Evolutionary conservation across 2,329 filamentous ascomycete species (phyloP), one percentile per base, ranked within the genome.

Genomic region (Calonectria pauciramosa): DNA sequence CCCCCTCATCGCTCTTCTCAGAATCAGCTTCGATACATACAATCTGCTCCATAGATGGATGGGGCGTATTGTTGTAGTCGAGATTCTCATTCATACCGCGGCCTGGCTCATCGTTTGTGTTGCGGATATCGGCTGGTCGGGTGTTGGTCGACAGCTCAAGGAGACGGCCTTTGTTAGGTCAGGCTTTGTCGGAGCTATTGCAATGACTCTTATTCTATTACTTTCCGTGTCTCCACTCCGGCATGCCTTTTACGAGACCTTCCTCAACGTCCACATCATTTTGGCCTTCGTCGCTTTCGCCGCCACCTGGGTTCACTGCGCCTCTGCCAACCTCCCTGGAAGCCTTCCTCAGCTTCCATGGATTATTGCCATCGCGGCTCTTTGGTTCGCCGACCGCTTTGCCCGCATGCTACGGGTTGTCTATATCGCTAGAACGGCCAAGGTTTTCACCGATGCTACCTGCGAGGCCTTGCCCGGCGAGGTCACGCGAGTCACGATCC

Each of bases 241-340:
- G 75, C 96, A 98, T 85, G 96, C 96, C 49, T 98, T 98, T 84
- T 99, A 99, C 87, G 97, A 99, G 87, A 97, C 95, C 1, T 99
- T 99, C 87, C 90, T 99, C 80, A 95, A 94, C 83, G 86, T 94
- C 36, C 97, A 99, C 86, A 96, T 98, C 79, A 84, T 94, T 47
- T 87, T 98, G 66, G 95, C 93, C 47, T 84, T 93, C 41, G 82
- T 95, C 69, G 87, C 89, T 63, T 90, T 98, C 66, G 88, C 91
- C 71, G 93, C 93, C 80, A 92, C 96, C 10, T 97, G 93, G 90
- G 87, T 96, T 47, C 97, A 99, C 87, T 92, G 95, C 80, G 88
- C 91, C 56, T 87, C 94, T 13, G 91, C 95, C 32, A 85, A 88
- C 4, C 87, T 95, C 36, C 85, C 91, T 16, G 92, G 95, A 70